Conservation (phyloP, 148 eudicot species). For the Rheum nobile region DNA sequence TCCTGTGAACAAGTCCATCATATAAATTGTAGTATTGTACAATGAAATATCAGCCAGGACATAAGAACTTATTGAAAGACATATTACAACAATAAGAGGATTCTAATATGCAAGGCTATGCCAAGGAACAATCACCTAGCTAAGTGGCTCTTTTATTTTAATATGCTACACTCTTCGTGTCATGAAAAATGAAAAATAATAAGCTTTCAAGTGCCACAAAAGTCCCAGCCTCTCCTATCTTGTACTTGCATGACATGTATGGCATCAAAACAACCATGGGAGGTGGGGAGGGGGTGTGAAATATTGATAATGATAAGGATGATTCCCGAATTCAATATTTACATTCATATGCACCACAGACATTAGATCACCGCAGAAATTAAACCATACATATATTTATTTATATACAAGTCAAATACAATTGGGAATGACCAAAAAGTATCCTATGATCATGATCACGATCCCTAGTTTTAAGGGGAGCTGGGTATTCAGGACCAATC, state of each 20-base stretch:
- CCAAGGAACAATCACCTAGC: not conserved
- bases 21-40: not conserved
- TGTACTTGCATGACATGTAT: not conserved
- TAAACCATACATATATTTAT: not conserved
- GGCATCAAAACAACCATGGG: not conserved
- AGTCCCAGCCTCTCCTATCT: not conserved
- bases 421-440: not conserved
- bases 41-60: conserved; percentile 3
- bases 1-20: conserved; percentile 31
- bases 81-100: not conserved
- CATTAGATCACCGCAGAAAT: not conserved
- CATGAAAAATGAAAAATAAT: not conserved
- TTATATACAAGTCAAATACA: not conserved
- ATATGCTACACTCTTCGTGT: not conserved
- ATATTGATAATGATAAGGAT: not conserved
- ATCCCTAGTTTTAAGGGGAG: not conserved
- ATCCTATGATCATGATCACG: not conserved
- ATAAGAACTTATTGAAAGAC: not conserved
- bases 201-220: not conserved
- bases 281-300: not conserved
- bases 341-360: not conserved
- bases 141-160: too few relatives aligned
- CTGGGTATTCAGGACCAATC: not conserved
- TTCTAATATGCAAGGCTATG: not conserved
- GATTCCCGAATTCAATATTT: not conserved